Conservation (phyloP, 2,329 filamentous ascomycete genomes). For the Xylariaceae sp. region DNA sequence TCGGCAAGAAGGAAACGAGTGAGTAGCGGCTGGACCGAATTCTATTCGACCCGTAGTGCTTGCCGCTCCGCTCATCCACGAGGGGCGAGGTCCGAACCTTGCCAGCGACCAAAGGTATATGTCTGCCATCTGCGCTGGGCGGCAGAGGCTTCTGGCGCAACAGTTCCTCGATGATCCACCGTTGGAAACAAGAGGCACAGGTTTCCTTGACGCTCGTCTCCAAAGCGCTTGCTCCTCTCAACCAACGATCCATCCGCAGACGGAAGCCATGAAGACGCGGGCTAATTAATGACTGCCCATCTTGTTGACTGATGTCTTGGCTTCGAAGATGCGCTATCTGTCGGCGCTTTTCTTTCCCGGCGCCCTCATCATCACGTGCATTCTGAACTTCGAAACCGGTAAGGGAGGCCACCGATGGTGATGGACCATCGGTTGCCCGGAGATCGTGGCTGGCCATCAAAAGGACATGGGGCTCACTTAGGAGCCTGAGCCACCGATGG, state of each 20-base stretch:
- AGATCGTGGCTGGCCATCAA: too few species aligned
- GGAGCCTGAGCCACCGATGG: too few species aligned
- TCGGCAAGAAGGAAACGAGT: constrained; percentile 76
- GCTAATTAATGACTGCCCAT: not conserved
- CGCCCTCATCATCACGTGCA: too few species aligned
- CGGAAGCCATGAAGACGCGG: constrained; percentile 2
- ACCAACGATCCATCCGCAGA: constrained; percentile 2
- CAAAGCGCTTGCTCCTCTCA: constrained; percentile 9
- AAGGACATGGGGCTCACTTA: too few species aligned
- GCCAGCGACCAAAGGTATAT: constrained; percentile 38
- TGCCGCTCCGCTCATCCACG: constrained; percentile 46
- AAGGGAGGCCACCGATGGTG: too few species aligned
- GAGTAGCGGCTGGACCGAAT: constrained; percentile 83
- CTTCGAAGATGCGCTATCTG: too few species aligned
- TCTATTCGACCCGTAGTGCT: constrained; percentile 49
- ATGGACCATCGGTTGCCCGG: too few species aligned
- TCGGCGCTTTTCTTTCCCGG: too few species aligned
- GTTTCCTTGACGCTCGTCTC: constrained; percentile 1
- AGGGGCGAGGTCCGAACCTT: constrained; percentile 30
- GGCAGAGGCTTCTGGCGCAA: constrained; percentile 61
- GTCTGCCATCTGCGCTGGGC: constrained; percentile 64
- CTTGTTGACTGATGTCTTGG: not conserved
- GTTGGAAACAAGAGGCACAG: constrained; percentile 31
- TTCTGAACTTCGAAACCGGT: too few species aligned
- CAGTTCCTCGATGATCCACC: constrained; percentile 42